Base-by-base conservation (phyloP, 2,329 filamentous ascomycete species). In the Sclerotinia nivalis region DNA sequence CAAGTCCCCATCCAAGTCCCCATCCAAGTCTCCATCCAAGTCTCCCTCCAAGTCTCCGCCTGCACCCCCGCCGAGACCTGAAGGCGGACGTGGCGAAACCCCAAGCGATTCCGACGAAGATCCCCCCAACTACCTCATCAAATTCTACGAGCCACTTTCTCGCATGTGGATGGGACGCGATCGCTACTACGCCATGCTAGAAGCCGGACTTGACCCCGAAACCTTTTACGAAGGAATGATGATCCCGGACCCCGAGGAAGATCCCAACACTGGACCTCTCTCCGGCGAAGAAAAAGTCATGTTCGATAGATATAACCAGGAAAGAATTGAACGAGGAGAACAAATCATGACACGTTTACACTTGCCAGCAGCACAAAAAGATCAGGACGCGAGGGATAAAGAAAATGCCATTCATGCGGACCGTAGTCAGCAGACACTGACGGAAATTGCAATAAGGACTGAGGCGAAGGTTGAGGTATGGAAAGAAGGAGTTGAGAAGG, bases 81-180 rank as follows among this genome's bases (percentile, higher is more conserved):
- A 28, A 22, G 37, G 47, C 31, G 47, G 9, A 25, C 47, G n/a
- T 40, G n/a, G 25, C 50, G 34, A 55, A 20, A 15, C 15, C 15
- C 25, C n/a, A 13, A n/a, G 18, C 50, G 47, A 52, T 60, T 45
- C 43, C 25, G 50, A 22, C 20, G 50, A 56, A 15, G 64, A 66
- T 18, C 8, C 12, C 2, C 50, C 49, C 12, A 37, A 25, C 25
- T 66, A 66, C 6, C 64, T 66, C 37, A 18, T 66, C 18, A 58
- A 58, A 8, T 66, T 31, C 37, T 66, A 66, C 37, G 50, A 66
- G n/a, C 64, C 49, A 13, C 37, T 43, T 6, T 66, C 64, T 8
- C 50, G 9, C 20, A 66, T 66, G 64, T 66, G 64, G 64, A 66
- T 66, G 64, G 64, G 64, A 18, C 37, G 37, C 2, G 64, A 66